These are phyloP conservation scores for Musa troglodytarum DNA, from an alignment of 176 grass and related monocot species.

Conservation along the genomic window DNA sequence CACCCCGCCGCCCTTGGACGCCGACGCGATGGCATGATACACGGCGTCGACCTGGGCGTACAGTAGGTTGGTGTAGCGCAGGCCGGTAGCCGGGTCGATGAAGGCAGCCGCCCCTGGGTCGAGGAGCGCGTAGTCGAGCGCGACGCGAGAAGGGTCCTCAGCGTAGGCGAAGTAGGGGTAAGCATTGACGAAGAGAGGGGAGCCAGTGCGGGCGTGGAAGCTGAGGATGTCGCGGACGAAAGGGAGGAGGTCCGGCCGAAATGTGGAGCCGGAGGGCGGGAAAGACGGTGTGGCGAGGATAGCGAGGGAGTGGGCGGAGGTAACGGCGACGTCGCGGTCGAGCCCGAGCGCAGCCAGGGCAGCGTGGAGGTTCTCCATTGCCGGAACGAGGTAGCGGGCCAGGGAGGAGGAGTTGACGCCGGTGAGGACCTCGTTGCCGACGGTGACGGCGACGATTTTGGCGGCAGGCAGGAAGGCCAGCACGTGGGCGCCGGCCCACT, in stretches of 20 bases:
- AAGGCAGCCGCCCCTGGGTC: slow-evolving; percentile 30
- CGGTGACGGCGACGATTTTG: slow-evolving; percentile 47
- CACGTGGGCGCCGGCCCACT: slow-evolving; percentile 40
- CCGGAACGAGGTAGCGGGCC: slow-evolving; percentile 14
- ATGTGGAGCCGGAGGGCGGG: neutral
- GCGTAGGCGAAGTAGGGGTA: slow-evolving; percentile 6
- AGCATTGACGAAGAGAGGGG: neutral
- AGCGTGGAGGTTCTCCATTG: slow-evolving; percentile 12
- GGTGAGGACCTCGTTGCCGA: slow-evolving; percentile 69
- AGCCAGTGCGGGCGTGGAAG: slow-evolving; percentile 11
- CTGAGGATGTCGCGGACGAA: neutral
- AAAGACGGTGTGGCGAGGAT: neutral
- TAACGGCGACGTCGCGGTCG: slow-evolving; percentile 1
- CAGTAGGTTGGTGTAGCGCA: slow-evolving; percentile 58
- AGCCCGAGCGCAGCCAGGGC: neutral
- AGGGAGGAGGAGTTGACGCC: slow-evolving; percentile 35
- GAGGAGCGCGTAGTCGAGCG: slow-evolving; percentile 49
- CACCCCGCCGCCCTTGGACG: slow-evolving; percentile 24
- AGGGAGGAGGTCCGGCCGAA: neutral
- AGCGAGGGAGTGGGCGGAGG: slow-evolving; percentile 3
- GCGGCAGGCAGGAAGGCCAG: slow-evolving; percentile 47
- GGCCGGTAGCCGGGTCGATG: slow-evolving; percentile 28
- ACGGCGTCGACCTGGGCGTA: slow-evolving; percentile 59
- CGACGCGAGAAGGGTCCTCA: slow-evolving; percentile 24
- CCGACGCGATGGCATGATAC: slow-evolving; percentile 52